phyloP scores from a whole-genome alignment of 257 asterid species.

The Nyctanthes arbortristis region DNA sequence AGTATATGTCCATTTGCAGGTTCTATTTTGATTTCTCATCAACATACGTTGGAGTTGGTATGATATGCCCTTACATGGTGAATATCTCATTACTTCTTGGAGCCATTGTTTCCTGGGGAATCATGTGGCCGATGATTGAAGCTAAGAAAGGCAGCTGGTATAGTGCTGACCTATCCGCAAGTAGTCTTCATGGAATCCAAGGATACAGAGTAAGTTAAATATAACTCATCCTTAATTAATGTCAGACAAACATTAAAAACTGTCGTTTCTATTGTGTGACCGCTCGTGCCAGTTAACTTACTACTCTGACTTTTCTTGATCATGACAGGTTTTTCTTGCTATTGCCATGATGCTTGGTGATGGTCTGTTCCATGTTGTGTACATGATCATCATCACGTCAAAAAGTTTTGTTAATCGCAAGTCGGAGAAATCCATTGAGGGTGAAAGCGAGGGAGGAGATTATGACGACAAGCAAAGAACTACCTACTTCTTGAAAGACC shows the following conservation, averaged over 20 bases:
- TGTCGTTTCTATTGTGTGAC: background rate
- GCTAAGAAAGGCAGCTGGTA: slow-evolving; percentile 63
- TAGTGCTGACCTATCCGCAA: slow-evolving; percentile 22
- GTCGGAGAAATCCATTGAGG: background rate
- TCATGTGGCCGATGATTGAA: slow-evolving; percentile 59
- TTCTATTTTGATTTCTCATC: slow-evolving; percentile 70
- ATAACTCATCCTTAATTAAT: no score
- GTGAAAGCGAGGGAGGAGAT: background rate
- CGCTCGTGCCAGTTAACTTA: background rate
- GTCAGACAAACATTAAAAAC: no score
- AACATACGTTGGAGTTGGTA: slow-evolving; percentile 74
- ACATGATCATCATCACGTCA: slow-evolving; percentile 38
- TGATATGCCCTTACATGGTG: slow-evolving; percentile 77
- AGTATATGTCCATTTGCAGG: slow-evolving; percentile 23
- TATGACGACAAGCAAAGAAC: slow-evolving; percentile 40
- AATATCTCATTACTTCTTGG: slow-evolving; percentile 58
- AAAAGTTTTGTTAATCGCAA: slow-evolving; percentile 24
- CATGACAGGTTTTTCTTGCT: slow-evolving; percentile 57
- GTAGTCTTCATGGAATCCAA: slow-evolving; percentile 64
- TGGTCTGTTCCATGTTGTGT: slow-evolving; percentile 63
- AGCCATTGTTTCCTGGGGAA: slow-evolving; percentile 65
- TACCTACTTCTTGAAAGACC: slow-evolving; percentile 55
- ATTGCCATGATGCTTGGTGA: slow-evolving; percentile 81
- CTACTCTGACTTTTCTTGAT: background rate
- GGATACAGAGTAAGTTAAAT: slow-evolving; percentile 57